These are phyloP conservation scores for Xylariaceae sp. DNA, from an alignment of 2,329 filamentous ascomycete genomes.

Conservation along the genomic window DNA sequence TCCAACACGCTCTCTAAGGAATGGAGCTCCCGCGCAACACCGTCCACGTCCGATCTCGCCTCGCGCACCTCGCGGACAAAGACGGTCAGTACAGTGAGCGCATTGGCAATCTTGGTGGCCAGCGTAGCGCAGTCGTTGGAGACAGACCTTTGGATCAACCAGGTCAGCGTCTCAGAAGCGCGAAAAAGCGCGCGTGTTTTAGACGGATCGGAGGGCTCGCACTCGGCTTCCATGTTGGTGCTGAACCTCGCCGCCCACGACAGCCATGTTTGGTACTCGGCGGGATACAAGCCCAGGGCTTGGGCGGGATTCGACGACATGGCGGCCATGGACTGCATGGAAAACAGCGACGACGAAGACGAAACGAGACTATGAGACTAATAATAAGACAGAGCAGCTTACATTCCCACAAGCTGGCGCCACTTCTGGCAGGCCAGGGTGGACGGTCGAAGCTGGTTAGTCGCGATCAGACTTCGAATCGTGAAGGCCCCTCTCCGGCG, in stretches of 20 bases:
- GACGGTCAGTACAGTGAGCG: constrained; percentile 23
- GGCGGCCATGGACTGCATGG: no score
- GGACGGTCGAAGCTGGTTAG: no score
- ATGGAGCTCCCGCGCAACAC: constrained; percentile 32
- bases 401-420: no score
- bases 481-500: no score
- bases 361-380: no score
- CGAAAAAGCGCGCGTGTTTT: constrained; percentile 10
- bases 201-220: constrained; percentile 12
- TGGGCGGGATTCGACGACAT: no score
- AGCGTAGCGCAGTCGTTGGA: constrained; percentile 30
- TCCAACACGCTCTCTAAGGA: constrained; percentile 32
- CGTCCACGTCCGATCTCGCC: constrained; percentile 30
- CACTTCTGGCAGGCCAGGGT: no score
- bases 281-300: no score
- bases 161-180: constrained; percentile 18
- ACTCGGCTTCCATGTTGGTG: constrained; percentile 18
- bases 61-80: constrained; percentile 35
- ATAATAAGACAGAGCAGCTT: no score
- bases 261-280: constrained; percentile 8
- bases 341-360: no score
- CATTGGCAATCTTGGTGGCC: constrained; percentile 27
- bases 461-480: no score
- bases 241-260: constrained; percentile 12
- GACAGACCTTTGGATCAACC: constrained; percentile 26